These are phyloP conservation scores for Glycine soja DNA, from an alignment of 306 rosid genomes.

Conservation along the genomic window DNA sequence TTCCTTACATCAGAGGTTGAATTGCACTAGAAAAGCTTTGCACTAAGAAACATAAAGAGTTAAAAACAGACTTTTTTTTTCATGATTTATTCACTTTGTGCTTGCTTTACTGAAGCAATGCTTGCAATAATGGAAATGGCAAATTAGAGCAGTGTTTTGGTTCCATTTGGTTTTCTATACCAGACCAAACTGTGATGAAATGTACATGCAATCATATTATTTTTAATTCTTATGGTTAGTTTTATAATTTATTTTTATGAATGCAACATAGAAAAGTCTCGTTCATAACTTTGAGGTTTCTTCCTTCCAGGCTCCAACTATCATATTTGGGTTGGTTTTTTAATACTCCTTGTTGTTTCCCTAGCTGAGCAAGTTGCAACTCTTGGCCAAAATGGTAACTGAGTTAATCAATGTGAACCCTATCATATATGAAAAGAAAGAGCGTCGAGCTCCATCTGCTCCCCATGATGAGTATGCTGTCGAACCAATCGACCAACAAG, in stretches of 20 bases:
- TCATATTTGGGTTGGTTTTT: neutral
- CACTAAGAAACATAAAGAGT: too few species aligned
- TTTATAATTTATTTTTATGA: neutral
- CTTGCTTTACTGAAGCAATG: neutral
- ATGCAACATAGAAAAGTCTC: neutral
- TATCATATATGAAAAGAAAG: constrained; percentile 78
- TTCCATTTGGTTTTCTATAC: neutral
- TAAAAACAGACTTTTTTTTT: neutral
- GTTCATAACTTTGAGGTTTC: neutral
- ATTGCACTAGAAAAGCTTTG: too few species aligned
- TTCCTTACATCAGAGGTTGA: too few species aligned
- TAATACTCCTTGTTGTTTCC: neutral
- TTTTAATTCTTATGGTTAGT: neutral
- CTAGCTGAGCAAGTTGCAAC: constrained; percentile 18
- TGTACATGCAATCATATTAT: neutral
- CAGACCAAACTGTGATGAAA: neutral
- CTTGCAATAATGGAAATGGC: neutral
- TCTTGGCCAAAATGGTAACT: constrained; percentile 61
- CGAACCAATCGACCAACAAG: constrained; percentile 80
- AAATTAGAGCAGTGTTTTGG: neutral
- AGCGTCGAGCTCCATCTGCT: constrained; percentile 67
- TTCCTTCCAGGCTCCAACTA: neutral
- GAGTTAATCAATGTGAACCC: constrained; percentile 88
- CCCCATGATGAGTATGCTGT: constrained; percentile 54
- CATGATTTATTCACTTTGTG: neutral